Base-by-base conservation (phyloP, 1,284 basidiomycete genomes). In the Fomes fomentarius region DNA sequence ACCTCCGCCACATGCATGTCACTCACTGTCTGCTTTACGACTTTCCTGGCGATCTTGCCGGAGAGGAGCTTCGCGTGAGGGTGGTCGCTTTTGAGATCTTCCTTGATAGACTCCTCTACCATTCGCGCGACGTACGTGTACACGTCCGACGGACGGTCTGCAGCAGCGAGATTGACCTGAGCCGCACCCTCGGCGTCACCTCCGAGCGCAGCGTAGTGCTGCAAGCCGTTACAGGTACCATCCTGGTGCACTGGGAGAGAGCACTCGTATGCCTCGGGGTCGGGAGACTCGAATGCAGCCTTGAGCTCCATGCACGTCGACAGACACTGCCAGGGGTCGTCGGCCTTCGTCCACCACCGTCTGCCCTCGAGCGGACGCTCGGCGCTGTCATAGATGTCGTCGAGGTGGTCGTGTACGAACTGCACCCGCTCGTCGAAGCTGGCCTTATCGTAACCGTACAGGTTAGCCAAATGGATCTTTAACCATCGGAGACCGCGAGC, bases 291-390 rank as follows among this genome's bases (percentile, higher is more conserved):
- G 0, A 95, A 76, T 2, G 97, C 96, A 0, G 79, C 80, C 44
- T 80, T 79, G 12, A 99, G 80, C 69, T 99, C 96, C 66, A 89
- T 87, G 74, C 95, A 98, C 0, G 92, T 84, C 2, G 96, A 91
- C 22, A 99, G 87, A 69, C 92, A 96, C 73, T 99, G 96, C 95
- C 96, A 99, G 9, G 95, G 95, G 68, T 99, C 96, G 66, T 97
- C 96, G 1, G 95, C 95, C 57, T 86, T 75, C 58, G 83, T 78
- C 96, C 96, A 99, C 95, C 96, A 98, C 44, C 80, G 74, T 1
- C 74, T 71, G 28, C 93, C 93, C 77, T 81, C 80, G 21, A 96
- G 73, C n/a, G 95, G 94, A n/a, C 88, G 80, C 59, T 86, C 82
- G 0, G 92, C 96, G 53, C 88, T 89, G 66, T 98, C 94, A 57